Evolutionary conservation across 208 protist species (phyloP).

Genomic region (Leishmania gerbilli): DNA sequence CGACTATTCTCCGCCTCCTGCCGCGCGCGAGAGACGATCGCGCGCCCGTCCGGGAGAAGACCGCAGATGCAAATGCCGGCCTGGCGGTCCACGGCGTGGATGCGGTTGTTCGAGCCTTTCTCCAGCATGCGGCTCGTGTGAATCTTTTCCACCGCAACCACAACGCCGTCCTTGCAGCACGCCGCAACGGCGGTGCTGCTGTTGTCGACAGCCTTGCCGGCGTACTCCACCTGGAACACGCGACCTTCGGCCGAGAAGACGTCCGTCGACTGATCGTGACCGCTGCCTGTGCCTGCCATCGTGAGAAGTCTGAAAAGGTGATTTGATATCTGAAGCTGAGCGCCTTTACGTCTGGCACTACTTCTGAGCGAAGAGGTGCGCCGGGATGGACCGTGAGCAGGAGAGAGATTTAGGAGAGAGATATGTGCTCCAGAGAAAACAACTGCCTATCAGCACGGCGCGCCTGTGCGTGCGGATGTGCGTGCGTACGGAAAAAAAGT

Average conservation of each 20-base stretch:
- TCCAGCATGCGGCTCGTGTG: conserved; percentile 97
- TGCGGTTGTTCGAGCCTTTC: conserved; percentile 93
- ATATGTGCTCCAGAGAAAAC: conserved; percentile 6
- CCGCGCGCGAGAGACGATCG: conserved; percentile 93
- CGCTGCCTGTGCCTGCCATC: conserved; percentile 71
- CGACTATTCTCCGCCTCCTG: conserved; percentile 94
- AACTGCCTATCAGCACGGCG: neutral
- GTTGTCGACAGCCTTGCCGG: conserved; percentile 99
- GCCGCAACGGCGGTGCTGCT: conserved; percentile 97
- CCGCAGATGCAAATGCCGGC: conserved; percentile 95
- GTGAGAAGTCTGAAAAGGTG: conserved; percentile 8
- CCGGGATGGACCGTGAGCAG: neutral
- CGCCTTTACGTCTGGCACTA: neutral
- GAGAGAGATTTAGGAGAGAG: neutral
- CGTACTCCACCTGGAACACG: conserved; percentile 99
- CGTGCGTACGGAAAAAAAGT: neutral
- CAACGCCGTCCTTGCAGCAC: conserved; percentile 97
- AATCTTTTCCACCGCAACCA: conserved; percentile 98
- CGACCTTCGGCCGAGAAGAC: conserved; percentile 99
- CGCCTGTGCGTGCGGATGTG: neutral
- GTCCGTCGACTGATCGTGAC: conserved; percentile 98
- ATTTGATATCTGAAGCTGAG: neutral
- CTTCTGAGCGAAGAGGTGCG: neutral
- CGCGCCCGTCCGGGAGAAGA: conserved; percentile 95
- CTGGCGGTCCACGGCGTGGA: conserved; percentile 95